Conservation (phyloP, 192 early-diverging fungal species). For the Gigaspora rosea region DNA sequence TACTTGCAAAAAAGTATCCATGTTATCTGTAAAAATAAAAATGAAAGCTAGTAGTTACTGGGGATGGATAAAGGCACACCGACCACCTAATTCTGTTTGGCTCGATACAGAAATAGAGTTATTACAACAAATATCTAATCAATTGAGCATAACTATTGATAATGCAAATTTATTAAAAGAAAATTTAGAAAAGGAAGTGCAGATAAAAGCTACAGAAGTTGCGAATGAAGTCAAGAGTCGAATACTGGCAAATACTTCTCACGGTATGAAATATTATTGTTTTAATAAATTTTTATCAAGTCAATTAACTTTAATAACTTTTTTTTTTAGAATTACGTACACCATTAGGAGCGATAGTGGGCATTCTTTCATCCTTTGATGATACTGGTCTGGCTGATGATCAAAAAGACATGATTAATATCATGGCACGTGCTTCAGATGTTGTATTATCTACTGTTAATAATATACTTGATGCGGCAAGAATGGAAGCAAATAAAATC, state of each 20-base stretch:
- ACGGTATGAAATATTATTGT: conserved; percentile 33
- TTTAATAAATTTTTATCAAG: background rate
- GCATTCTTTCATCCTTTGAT: conserved; percentile 46
- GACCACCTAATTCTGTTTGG: conserved; percentile 37
- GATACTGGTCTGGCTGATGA: conserved; percentile 42
- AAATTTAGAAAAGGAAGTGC: conserved; percentile 43
- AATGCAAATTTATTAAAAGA: conserved; percentile 42
- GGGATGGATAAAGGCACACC: conserved; percentile 42
- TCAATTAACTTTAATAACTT: background rate
- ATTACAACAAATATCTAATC: conserved; percentile 46
- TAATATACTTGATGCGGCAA: conserved; percentile 45
- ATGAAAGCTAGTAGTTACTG: conserved; percentile 37
- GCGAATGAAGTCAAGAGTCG: conserved; percentile 46
- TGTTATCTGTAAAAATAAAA: conserved; percentile 38
- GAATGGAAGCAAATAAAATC: conserved; percentile 44
- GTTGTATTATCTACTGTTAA: conserved; percentile 45
- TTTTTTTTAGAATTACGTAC: conserved; percentile 28
- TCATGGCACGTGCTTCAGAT: conserved; percentile 48
- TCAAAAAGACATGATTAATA: conserved; percentile 47
- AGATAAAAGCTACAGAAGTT: conserved; percentile 45
- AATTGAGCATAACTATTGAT: conserved; percentile 45
- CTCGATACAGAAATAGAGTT: conserved; percentile 41
- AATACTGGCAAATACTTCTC: conserved; percentile 45
- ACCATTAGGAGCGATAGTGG: conserved; percentile 47
- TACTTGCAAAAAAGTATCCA: conserved; percentile 34